Evolutionary conservation across 306 rosid species (phyloP), one percentile per base, ranked within the genome.

Genomic region (Quercus ilex): DNA sequence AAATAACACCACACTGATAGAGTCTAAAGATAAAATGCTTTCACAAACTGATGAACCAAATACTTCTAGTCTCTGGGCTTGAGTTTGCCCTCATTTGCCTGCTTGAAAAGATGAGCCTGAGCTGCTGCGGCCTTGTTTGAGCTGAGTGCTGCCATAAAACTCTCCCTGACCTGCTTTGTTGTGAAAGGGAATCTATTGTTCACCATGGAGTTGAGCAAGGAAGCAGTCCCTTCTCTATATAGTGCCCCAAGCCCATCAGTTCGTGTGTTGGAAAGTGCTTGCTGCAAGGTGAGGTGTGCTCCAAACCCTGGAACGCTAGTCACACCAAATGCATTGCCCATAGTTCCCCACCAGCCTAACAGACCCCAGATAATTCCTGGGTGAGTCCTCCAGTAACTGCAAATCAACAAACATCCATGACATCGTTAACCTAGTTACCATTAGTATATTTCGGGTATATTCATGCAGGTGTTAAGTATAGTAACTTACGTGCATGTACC

Each of bases 311-410:
- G 90, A 78, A 89, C 41, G 73, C 55, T 88, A 1, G 89, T 75
- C 0, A 46, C 85, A 3, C 98, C 96, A 82, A 95, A 95, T 46
- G 92, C 84, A 78, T 74, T 88, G 14, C 99, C 97, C 43, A 93
- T 5, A 8, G 89, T 93, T 86, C 96, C 98, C 97, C 94, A 95
- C 96, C 96, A 95, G 3, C 99, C 99, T 9, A 95, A 78, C 60
- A 93, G 21, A 41, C 98, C 99, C 96, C 91, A 90, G 55, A 95
- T 90, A 69, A 91, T 69, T 73, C 74, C 84, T 46, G 99, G 99
- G 80, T 95, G 98, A 72, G 52, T 82, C 77, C 82, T 91, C 99
- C 99, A 95, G 83, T 88, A 95, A 82, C 99, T 95, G 88, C 78
- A 79, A 31, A 83, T 69, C 2, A 74, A 63, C 55, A 78, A 51